Percentiles rank a stretch among this genome's conserved stretches.
These are phyloP conservation scores for Solanum chaucha DNA, from an alignment of 257 asterid species.

Conservation along the genomic window DNA sequence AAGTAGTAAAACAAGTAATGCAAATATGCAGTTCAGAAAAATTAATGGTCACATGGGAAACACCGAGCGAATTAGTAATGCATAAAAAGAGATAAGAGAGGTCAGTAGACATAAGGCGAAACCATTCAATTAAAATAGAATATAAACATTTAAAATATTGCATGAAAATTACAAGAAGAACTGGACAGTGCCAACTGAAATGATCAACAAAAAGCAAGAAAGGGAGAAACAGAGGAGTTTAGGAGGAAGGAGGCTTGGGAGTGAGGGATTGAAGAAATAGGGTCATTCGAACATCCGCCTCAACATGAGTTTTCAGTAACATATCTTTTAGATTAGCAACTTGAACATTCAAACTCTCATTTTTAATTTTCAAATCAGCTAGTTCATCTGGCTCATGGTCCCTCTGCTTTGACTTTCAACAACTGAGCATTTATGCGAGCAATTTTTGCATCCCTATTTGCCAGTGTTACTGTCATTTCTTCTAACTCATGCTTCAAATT, in stretches of 20 bases:
- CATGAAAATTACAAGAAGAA: neutral
- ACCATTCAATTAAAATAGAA: neutral
- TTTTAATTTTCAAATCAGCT: neutral
- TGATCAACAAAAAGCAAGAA: neutral
- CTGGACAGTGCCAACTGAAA: neutral
- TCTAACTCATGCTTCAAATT: neutral
- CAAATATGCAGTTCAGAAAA: neutral
- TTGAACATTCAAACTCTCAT: neutral
- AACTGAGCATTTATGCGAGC: no score
- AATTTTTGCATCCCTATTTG: no score
- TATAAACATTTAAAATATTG: neutral
- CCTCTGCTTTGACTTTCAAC: no score
- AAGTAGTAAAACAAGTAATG: neutral
- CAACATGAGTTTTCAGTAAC: neutral
- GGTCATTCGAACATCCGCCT: neutral
- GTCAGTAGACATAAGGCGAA: neutral
- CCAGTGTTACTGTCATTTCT: neutral
- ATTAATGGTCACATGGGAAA: neutral
- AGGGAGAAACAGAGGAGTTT: neutral
- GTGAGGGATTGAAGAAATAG: neutral
- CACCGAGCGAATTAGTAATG: neutral
- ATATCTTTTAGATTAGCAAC: neutral
- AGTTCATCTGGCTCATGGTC: neutral
- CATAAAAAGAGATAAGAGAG: neutral
- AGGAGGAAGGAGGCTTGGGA: neutral